Evolutionary conservation across 352 stramenopile genomes (phyloP).

Genomic region (Globisporangium viniferum): DNA sequence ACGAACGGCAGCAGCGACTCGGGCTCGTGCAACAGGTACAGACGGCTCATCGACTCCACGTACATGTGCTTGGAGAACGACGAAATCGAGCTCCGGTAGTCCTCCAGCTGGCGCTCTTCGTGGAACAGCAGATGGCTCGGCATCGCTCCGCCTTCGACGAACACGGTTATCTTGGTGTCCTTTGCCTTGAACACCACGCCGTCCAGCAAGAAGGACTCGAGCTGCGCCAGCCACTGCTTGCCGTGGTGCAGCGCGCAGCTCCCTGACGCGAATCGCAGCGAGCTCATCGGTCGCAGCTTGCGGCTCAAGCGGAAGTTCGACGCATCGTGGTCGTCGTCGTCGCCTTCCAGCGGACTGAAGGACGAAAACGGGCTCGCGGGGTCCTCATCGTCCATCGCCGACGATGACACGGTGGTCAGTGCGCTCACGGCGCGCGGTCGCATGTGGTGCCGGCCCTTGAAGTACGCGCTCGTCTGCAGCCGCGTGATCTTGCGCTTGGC

Average conservation of each 20-base stretch:
- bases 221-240: constrained; percentile 60
- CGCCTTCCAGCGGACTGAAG: constrained; percentile 19
- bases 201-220: constrained; percentile 67
- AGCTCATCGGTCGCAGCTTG: constrained; percentile 77
- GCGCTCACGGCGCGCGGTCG: constrained; percentile 40
- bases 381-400: constrained; percentile 10
- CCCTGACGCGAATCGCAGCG: constrained; percentile 70
- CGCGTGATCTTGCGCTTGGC: constrained; percentile 68
- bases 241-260: constrained; percentile 54
- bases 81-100: constrained; percentile 66
- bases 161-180: background rate
- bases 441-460: constrained; percentile 24
- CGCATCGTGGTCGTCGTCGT: constrained; percentile 24
- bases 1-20: constrained; percentile 57
- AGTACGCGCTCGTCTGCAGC: constrained; percentile 38
- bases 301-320: constrained; percentile 64
- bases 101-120: constrained; percentile 61
- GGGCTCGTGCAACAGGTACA: constrained; percentile 78
- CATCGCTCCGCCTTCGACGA: constrained; percentile 6
- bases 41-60: constrained; percentile 73
- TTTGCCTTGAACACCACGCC: constrained; percentile 43
- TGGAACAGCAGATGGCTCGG: constrained; percentile 83
- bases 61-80: constrained; percentile 89
- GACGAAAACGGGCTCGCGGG: constrained; percentile 5
- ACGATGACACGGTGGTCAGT: constrained; percentile 37